Base-by-base conservation (phyloP, 2,329 filamentous ascomycete genomes). In the Xylaria sp. region DNA sequence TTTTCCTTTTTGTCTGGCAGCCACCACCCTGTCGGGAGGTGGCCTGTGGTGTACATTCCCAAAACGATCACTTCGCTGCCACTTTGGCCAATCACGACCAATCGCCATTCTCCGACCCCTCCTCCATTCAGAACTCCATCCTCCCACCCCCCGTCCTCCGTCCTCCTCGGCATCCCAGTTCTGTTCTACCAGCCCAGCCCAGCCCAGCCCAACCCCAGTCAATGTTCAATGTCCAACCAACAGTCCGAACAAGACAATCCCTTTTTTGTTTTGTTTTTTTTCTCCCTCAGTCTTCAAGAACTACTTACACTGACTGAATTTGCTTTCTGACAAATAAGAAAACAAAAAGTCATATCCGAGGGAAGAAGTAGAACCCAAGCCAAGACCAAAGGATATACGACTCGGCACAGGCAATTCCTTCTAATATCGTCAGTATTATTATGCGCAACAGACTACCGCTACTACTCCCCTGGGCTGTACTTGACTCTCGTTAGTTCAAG, bases 21-120 rank as follows among this genome's bases (percentile, higher is more conserved):
- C 38, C 52, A 60, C 62, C 4, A 15, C 37, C 52, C 19, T n/a
- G 43, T 23, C 64, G 49, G 53, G 31, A 21, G 9, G 17, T n/a
- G n/a, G n/a, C n/a, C n/a, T n/a, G n/a, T n/a, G n/a, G n/a, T 17
- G 43, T 28, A 57, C 70, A 72, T 72, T 72, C 71, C 70, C 67
- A 66, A 66, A 63, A 59, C 38, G 66, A 61, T 25, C 51, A 42
- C 59, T 60, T 65, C 58, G 61, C 61, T 59, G 63, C 49, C 60
- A 60, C 54, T 28, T 61, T 19, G 51, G 53, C 70, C 70, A 72
- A 72, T 70, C 57, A 53, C 52, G 57, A 31, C 15, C n/a, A n/a
- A n/a, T n/a, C n/a, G n/a, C n/a, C n/a, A n/a, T n/a, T n/a, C n/a
- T n/a, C n/a, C n/a, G n/a, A n/a, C n/a, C n/a, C n/a, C n/a, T n/a